A percentile compares a stretch with the other conserved stretches of the same genome.
Evolutionary conservation across 148 eudicot genomes (phyloP).

Genomic region (Polygonum maritimum): DNA sequence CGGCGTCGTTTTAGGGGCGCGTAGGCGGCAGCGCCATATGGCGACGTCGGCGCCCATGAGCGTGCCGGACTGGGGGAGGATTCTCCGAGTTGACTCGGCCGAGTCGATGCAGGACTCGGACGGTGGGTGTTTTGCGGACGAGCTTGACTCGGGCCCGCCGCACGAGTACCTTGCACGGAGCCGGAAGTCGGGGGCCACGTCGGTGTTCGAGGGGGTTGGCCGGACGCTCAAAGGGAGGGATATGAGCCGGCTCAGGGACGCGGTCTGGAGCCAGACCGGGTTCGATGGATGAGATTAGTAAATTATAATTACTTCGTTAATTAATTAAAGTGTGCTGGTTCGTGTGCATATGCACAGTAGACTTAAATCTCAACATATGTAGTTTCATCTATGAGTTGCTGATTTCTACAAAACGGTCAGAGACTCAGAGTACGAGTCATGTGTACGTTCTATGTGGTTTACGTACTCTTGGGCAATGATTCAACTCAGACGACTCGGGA

Average conservation of each 20-base stretch:
- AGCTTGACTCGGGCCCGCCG: constrained; percentile 53
- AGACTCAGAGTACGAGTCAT: too few species aligned
- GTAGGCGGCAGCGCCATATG: constrained; percentile 39
- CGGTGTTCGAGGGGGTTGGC: constrained; percentile 89
- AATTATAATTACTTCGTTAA: too few species aligned
- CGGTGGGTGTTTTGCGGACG: constrained; percentile 28
- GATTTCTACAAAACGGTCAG: too few species aligned
- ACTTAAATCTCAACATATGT: too few species aligned
- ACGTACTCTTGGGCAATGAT: constrained; percentile 20
- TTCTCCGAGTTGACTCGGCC: constrained; percentile 59
- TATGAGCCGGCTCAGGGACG: constrained; percentile 84
- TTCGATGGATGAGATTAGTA: constrained; percentile 52
- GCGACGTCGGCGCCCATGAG: constrained; percentile 87
- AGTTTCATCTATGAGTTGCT: too few species aligned
- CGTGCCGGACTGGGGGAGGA: constrained; percentile 90
- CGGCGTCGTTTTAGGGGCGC: constrained; percentile 20
- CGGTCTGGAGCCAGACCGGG: constrained; percentile 94
- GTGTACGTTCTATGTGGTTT: neutral
- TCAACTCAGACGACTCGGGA: constrained; percentile 17
- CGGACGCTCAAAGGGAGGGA: constrained; percentile 92
- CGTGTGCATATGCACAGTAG: too few species aligned
- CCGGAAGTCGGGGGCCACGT: constrained; percentile 43
- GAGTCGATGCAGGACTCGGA: constrained; percentile 72
- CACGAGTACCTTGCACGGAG: constrained; percentile 80
- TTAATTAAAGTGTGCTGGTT: too few species aligned